Conservation (phyloP, 495 filamentous ascomycete genomes). For the Symbiotaphrina buchneri region DNA sequence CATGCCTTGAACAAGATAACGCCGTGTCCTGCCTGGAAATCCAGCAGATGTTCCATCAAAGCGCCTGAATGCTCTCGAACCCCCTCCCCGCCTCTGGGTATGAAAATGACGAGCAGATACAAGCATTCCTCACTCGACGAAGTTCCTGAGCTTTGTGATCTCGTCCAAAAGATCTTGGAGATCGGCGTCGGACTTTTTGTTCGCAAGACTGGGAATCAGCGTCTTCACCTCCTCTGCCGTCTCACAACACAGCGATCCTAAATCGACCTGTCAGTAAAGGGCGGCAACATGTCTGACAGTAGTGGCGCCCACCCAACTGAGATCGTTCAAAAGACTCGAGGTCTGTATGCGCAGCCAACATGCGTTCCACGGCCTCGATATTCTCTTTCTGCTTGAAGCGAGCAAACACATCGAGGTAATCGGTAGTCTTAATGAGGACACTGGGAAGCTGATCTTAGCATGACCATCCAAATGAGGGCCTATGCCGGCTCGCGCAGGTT, state of each 20-base stretch:
- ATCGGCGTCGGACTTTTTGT: constrained; percentile 75
- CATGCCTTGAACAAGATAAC: no score
- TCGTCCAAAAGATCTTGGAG: constrained; percentile 75
- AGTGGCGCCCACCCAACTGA: constrained; percentile 49
- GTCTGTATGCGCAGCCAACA: constrained; percentile 53
- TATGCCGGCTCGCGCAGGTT: background rate
- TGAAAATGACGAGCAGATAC: no score
- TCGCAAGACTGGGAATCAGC: constrained; percentile 68
- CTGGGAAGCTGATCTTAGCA: constrained; percentile 11
- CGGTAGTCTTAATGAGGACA: constrained; percentile 57
- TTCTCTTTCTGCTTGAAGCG: constrained; percentile 89
- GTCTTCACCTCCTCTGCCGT: constrained; percentile 89
- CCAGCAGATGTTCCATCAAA: no score
- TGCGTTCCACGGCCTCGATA: constrained; percentile 71
- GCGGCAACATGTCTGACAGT: constrained; percentile 4
- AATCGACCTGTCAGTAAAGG: constrained; percentile 1
- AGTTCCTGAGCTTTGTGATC: constrained; percentile 54
- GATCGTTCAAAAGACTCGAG: constrained; percentile 80
- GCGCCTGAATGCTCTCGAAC: no score
- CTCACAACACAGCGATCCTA: constrained; percentile 80
- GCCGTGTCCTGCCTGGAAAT: no score
- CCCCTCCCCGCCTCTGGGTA: no score
- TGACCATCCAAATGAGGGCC: background rate
- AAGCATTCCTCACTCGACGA: constrained; percentile 22
- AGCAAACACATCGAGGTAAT: constrained; percentile 82